Conservation (phyloP, 164 flowering plant genomes). For the Sextonia rubra region DNA sequence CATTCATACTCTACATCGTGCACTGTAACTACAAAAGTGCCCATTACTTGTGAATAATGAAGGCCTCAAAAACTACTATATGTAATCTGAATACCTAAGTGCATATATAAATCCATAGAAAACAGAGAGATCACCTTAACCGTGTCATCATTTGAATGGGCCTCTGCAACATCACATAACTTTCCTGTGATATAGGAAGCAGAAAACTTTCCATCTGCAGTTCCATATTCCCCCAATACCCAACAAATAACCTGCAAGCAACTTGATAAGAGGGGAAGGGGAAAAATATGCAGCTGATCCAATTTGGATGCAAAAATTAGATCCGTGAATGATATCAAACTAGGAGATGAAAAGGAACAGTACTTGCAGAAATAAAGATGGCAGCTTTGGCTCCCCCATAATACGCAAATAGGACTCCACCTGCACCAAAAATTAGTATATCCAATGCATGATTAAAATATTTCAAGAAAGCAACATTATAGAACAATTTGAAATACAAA, state of each 20-base stretch:
- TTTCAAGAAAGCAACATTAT: neutral
- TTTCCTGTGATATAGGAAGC: conserved; percentile 88
- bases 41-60: neutral
- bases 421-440: conserved; percentile 33
- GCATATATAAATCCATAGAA: neutral
- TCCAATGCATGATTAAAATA: too few species aligned
- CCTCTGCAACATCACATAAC: conserved; percentile 96
- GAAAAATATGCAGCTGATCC: neutral
- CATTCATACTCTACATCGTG: neutral
- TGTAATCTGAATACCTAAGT: neutral
- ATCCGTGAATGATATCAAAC: conserved; percentile 14
- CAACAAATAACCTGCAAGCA: conserved; percentile 83
- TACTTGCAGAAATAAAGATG: conserved; percentile 93
- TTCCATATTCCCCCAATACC: conserved; percentile 99
- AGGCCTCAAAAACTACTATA: neutral
- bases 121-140: conserved; percentile 60
- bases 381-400: conserved; percentile 92
- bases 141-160: conserved; percentile 82
- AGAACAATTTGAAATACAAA: neutral
- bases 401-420: conserved; percentile 90
- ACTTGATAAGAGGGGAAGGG: neutral
- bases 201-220: conserved; percentile 87
- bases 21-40: neutral
- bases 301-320: neutral
- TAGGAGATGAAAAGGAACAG: conserved; percentile 2